Evolutionary conservation across 352 stramenopile species (phyloP).

Genomic region (Thalassiosira mediterranea): DNA sequence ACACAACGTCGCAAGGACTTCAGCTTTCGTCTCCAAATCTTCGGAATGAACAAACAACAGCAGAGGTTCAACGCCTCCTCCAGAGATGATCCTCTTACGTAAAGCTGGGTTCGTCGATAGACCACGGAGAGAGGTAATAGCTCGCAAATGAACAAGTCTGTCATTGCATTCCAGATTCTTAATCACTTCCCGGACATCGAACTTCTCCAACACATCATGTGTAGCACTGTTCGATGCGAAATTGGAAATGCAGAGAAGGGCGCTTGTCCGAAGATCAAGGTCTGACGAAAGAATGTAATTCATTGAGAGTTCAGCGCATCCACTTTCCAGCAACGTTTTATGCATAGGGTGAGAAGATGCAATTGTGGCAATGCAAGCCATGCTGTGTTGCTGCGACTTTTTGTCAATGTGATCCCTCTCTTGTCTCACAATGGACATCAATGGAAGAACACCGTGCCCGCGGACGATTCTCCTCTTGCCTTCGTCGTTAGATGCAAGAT

Average conservation of each 20-base stretch:
- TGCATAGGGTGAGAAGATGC: slow-evolving; percentile 72
- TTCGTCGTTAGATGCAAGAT: slow-evolving; percentile 90
- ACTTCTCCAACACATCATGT: slow-evolving; percentile 87
- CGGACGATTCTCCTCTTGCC: slow-evolving; percentile 49
- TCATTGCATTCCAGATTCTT: slow-evolving; percentile 50
- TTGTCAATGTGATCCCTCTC: slow-evolving; percentile 86
- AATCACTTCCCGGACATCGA: slow-evolving; percentile 61
- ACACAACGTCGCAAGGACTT: slow-evolving; percentile 95
- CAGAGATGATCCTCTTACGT: slow-evolving; percentile 89
- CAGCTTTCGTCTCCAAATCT: slow-evolving; percentile 93
- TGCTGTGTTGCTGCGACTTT: slow-evolving; percentile 91
- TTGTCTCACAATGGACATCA: slow-evolving; percentile 88
- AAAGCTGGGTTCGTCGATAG: slow-evolving; percentile 89
- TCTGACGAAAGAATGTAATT: slow-evolving; percentile 50
- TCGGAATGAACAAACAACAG: slow-evolving; percentile 90
- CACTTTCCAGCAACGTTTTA: slow-evolving; percentile 40
- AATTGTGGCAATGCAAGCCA: slow-evolving; percentile 93
- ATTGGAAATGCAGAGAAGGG: slow-evolving; percentile 92
- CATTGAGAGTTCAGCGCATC: slow-evolving; percentile 46
- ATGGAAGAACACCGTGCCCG: slow-evolving; percentile 64
- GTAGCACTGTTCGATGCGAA: slow-evolving; percentile 92
- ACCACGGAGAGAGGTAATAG: slow-evolving; percentile 90
- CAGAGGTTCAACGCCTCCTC: slow-evolving; percentile 88
- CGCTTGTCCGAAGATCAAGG: slow-evolving; percentile 83
- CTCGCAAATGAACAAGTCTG: slow-evolving; percentile 87